These are phyloP conservation scores for Eucalyptus cloeziana DNA, from an alignment of 345 rosid species.

Conservation along the genomic window DNA sequence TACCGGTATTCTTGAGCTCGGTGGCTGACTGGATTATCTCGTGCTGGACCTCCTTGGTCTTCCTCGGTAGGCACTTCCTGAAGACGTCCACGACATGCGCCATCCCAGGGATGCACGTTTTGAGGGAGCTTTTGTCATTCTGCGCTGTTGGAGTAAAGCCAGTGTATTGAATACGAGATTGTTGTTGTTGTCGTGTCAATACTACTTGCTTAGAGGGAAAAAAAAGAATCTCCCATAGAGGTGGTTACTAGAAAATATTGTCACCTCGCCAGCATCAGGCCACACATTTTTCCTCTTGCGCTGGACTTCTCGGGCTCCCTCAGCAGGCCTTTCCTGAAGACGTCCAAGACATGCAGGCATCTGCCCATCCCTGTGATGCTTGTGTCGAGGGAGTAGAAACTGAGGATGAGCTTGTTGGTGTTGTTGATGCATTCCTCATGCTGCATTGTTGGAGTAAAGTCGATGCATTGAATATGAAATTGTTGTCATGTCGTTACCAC, in stretches of 20 bases:
- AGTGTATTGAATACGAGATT: too few relatives aligned
- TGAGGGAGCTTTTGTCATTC: too few relatives aligned
- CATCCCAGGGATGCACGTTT: neutral
- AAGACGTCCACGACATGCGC: neutral
- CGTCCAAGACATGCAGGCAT: neutral
- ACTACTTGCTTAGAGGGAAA: too few relatives aligned
- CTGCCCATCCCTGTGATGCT: neutral
- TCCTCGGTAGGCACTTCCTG: neutral
- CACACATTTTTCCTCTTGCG: too few relatives aligned
- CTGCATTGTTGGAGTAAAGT: neutral
- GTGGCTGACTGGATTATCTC: neutral
- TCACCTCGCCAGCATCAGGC: too few relatives aligned
- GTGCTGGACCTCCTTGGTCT: constrained; percentile 25
- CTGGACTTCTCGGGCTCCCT: too few relatives aligned
- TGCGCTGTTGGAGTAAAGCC: too few relatives aligned
- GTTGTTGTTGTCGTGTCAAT: too few relatives aligned
- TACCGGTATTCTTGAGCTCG: neutral
- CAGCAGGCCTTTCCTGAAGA: neutral
- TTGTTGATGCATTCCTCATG: neutral
- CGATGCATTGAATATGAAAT: neutral
- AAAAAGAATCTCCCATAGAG: too few relatives aligned
- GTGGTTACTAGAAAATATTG: too few relatives aligned
- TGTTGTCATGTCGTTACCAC: neutral
- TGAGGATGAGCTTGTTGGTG: neutral
- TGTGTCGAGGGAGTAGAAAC: neutral